Percentiles rank a stretch among this genome's conserved stretches.
These are phyloP conservation scores for Amaranthus tricolor DNA, from an alignment of 179 eudicot species.

Conservation along the genomic window DNA sequence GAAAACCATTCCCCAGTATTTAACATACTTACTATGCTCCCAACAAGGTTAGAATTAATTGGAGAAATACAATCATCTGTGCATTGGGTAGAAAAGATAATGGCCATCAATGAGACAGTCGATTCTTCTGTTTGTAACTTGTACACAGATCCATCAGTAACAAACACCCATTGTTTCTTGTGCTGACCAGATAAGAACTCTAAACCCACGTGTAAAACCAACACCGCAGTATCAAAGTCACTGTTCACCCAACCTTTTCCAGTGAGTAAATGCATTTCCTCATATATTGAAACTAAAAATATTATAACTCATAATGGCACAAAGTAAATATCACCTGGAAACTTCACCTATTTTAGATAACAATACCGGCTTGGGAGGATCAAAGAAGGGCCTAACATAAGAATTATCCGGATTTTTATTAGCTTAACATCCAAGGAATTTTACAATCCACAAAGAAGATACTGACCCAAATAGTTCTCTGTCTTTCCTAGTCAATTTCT, in stretches of 20 bases:
- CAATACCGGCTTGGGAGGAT: conserved; percentile 60
- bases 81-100: conserved; percentile 62
- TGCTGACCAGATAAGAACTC: conserved; percentile 55
- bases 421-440: not conserved
- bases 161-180: conserved; percentile 90
- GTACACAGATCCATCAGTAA: conserved; percentile 67
- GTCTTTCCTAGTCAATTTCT: conserved; percentile 48
- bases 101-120: conserved; percentile 60
- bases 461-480: conserved; percentile 59
- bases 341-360: conserved; percentile 62
- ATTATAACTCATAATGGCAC: conserved; percentile 3
- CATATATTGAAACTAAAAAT: conserved; percentile 13
- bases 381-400: conserved; percentile 63
- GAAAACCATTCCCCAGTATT: conserved; percentile 9
- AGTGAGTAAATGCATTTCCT: conserved; percentile 6
- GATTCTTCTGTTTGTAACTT: conserved; percentile 33
- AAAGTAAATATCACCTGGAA: conserved; percentile 51
- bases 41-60: conserved; percentile 63
- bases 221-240: conserved; percentile 80
- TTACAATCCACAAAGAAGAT: conserved; percentile 9
- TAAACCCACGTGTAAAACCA: conserved; percentile 75
- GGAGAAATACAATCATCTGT: conserved; percentile 50
- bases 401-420: conserved; percentile 15
- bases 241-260: conserved; percentile 36
- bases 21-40: conserved; percentile 60